These are phyloP conservation scores for Saprolegnia diclina DNA, from an alignment of 352 stramenopile genomes.

Conservation along the genomic window DNA sequence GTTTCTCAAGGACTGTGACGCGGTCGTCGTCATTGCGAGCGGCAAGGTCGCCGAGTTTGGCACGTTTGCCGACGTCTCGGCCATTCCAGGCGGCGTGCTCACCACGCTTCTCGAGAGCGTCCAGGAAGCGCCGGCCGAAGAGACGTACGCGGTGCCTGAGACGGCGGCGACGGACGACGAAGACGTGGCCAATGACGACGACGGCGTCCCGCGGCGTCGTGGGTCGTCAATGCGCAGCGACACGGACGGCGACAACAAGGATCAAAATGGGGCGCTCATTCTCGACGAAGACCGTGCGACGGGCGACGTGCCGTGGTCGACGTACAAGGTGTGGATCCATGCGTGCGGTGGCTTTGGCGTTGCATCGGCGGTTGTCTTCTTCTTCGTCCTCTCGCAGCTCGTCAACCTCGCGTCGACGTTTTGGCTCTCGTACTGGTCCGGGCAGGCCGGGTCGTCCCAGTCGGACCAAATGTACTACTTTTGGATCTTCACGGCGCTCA, in stretches of 20 bases:
- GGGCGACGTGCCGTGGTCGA: slow-evolving; percentile 58
- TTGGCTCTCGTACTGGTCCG: slow-evolving; percentile 94
- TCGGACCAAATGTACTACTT: slow-evolving; percentile 44
- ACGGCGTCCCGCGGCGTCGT: slow-evolving; percentile 40
- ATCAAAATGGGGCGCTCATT: slow-evolving; percentile 30
- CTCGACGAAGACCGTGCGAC: slow-evolving; percentile 67
- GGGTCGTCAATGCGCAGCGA: slow-evolving; percentile 50
- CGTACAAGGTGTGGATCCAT: slow-evolving; percentile 60
- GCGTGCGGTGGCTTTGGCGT: slow-evolving; percentile 54
- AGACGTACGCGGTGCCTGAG: slow-evolving; percentile 28
- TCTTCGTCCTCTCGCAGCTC: slow-evolving; percentile 39
- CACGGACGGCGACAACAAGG: slow-evolving; percentile 33
- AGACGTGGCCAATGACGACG: slow-evolving; percentile 32
- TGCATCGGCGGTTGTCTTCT: slow-evolving; percentile 45
- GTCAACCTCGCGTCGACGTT: slow-evolving; percentile 21
- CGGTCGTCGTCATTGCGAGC: slow-evolving; percentile 40
- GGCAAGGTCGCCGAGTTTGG: slow-evolving; percentile 67
- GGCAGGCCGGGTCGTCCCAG: slow-evolving; percentile 43
- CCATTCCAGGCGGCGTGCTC: slow-evolving; percentile 38
- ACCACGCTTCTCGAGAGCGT: slow-evolving; percentile 65
- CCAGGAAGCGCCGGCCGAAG: slow-evolving; percentile 50
- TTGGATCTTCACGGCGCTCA: slow-evolving; percentile 74
- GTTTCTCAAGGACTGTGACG: slow-evolving; percentile 35
- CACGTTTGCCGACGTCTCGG: slow-evolving; percentile 68
- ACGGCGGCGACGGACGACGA: slow-evolving; percentile 21